Conservation (phyloP, 495 filamentous ascomycete species). For the Immersiella caudata region DNA sequence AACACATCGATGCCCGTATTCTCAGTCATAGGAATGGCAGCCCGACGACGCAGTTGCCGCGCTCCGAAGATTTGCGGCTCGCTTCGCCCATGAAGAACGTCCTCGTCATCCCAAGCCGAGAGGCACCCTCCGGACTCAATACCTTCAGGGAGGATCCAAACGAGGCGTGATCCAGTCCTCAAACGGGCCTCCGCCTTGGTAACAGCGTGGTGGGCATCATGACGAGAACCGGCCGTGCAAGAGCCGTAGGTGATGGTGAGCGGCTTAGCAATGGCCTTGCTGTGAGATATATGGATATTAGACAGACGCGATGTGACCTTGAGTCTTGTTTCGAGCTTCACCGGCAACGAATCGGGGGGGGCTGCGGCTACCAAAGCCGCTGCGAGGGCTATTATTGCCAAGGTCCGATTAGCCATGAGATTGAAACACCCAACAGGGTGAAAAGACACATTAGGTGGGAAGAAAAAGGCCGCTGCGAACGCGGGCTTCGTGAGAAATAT, state of each 20-base stretch:
- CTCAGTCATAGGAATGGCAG: slow-evolving; percentile 49
- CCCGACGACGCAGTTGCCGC: slow-evolving; percentile 28
- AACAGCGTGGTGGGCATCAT: slow-evolving; percentile 41
- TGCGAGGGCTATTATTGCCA: not conserved
- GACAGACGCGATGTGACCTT: slow-evolving; percentile 48
- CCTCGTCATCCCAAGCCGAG: slow-evolving; percentile 51
- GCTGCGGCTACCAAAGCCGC: not conserved
- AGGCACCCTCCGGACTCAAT: slow-evolving; percentile 51
- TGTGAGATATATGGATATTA: slow-evolving; percentile 47
- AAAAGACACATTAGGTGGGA: not conserved
- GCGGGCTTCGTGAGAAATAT: not conserved
- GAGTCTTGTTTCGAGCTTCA: slow-evolving; percentile 41
- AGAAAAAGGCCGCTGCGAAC: not conserved
- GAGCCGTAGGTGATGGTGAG: slow-evolving; percentile 47
- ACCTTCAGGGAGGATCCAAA: slow-evolving; percentile 58
- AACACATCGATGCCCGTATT: slow-evolving; percentile 57
- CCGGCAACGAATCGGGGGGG: slow-evolving; percentile 26
- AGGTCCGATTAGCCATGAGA: not conserved
- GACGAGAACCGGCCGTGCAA: slow-evolving; percentile 30
- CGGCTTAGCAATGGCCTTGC: slow-evolving; percentile 26
- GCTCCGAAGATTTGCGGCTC: slow-evolving; percentile 39
- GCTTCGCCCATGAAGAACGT: slow-evolving; percentile 48
- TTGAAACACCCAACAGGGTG: not conserved
- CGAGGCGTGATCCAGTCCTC: slow-evolving; percentile 39
- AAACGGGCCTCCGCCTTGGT: slow-evolving; percentile 19